Evolutionary conservation across 176 grass and related monocot genomes (phyloP).

Genomic region (Otatea glauca): DNA sequence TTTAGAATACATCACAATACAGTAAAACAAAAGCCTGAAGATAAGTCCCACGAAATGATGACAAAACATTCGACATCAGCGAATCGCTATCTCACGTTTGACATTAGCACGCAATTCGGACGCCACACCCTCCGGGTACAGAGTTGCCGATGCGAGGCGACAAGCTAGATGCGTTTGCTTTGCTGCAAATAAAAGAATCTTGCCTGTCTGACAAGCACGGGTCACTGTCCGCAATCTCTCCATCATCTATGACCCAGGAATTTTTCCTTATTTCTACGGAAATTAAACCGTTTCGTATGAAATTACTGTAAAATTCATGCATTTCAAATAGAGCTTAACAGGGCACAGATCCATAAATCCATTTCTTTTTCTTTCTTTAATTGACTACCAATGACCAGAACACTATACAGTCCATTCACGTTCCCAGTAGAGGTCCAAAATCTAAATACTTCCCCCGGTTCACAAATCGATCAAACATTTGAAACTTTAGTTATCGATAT

Average conservation of each 20-base stretch:
- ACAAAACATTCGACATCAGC: not conserved
- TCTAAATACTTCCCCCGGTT: too few relatives aligned
- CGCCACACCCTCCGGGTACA: not conserved
- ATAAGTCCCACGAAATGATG: not conserved
- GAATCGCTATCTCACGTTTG: not conserved
- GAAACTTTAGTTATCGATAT: too few relatives aligned
- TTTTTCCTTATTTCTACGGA: too few relatives aligned
- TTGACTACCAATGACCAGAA: not conserved
- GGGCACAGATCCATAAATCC: not conserved
- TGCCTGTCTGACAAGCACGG: not conserved
- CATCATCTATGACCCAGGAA: not conserved
- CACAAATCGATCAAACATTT: too few relatives aligned
- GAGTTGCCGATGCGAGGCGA: not conserved
- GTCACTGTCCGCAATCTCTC: not conserved
- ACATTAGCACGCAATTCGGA: not conserved
- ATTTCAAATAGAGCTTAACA: not conserved
- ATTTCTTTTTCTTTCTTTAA: not conserved
- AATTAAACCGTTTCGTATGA: too few relatives aligned
- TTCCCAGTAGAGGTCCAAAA: not conserved
- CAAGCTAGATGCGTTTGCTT: not conserved
- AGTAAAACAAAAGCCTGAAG: not conserved
- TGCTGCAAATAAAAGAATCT: not conserved
- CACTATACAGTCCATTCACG: slow-evolving; percentile 29
- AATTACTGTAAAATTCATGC: not conserved
- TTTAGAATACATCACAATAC: not conserved